Conservation (phyloP, 2,329 filamentous ascomycete species). For the Emericellopsis atlantica region DNA sequence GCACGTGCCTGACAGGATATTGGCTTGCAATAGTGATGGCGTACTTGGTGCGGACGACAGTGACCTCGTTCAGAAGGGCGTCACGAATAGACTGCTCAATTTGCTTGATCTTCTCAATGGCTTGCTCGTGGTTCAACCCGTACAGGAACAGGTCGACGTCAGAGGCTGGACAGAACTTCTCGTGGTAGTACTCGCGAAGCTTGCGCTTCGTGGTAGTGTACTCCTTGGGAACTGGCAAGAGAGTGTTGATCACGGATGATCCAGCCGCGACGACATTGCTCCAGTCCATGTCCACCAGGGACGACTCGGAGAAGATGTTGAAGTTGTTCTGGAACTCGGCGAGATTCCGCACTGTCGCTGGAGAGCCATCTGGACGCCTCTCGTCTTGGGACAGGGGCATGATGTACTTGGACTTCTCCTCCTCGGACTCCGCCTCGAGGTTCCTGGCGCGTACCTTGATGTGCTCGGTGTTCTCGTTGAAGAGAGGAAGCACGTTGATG, state of each 20-base stretch:
- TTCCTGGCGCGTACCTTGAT: slow-evolving; percentile 52
- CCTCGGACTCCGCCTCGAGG: slow-evolving; percentile 40
- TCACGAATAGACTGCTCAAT: slow-evolving; percentile 68
- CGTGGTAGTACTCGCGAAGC: slow-evolving; percentile 65
- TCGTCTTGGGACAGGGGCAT: slow-evolving; percentile 52
- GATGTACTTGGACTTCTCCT: slow-evolving; percentile 53
- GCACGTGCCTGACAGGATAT: slow-evolving; percentile 72
- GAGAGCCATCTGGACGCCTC: slow-evolving; percentile 48
- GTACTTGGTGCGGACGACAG: slow-evolving; percentile 75
- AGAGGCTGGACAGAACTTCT: slow-evolving; percentile 68
- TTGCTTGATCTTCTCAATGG: slow-evolving; percentile 70
- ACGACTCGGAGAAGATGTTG: slow-evolving; percentile 67
- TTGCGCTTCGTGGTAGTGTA: slow-evolving; percentile 50
- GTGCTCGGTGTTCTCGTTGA: slow-evolving; percentile 38
- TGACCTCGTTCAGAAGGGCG: slow-evolving; percentile 70
- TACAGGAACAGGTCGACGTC: slow-evolving; percentile 84
- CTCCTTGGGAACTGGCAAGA: slow-evolving; percentile 56
- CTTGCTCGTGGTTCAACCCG: slow-evolving; percentile 63
- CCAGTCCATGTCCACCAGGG: slow-evolving; percentile 67
- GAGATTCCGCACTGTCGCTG: slow-evolving; percentile 54
- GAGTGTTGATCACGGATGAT: slow-evolving; percentile 66
- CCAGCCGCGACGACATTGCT: slow-evolving; percentile 71
- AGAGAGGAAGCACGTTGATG: slow-evolving; percentile 56
- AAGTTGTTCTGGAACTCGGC: slow-evolving; percentile 70
- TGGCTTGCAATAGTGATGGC: slow-evolving; percentile 77